Evolutionary conservation across 768 basidiomycete genomes (phyloP).

Genomic region (Mycena capillaripes): DNA sequence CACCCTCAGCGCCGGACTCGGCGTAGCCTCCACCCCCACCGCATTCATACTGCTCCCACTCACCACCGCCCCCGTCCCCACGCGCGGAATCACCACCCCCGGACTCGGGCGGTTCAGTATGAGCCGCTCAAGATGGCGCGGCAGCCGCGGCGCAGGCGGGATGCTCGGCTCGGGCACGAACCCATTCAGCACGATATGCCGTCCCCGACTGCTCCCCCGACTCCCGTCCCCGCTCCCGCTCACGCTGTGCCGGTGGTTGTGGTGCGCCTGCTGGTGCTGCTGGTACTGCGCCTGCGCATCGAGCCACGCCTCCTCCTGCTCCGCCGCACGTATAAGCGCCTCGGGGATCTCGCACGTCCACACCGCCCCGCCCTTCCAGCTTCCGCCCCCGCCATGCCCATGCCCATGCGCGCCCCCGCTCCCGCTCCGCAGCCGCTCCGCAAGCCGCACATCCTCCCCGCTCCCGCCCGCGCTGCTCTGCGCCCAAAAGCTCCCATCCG

Average conservation of each 20-base stretch:
- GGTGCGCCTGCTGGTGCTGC: constrained; percentile 35
- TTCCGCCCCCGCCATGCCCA: constrained; percentile 54
- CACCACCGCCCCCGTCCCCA: constrained; percentile 33
- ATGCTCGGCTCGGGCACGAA: constrained; percentile 80
- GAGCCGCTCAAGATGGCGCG: constrained; percentile 93
- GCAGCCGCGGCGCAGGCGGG: constrained; percentile 89
- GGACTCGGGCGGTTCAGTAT: constrained; percentile 76
- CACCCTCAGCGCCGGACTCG: constrained; percentile 38
- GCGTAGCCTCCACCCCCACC: constrained; percentile 32
- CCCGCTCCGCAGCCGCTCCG: constrained; percentile 17
- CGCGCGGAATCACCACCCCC: constrained; percentile 45
- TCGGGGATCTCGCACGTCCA: constrained; percentile 90
- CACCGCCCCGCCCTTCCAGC: constrained; percentile 35
- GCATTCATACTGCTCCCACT: constrained; percentile 50
- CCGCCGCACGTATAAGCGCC: constrained; percentile 83
- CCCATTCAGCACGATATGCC: constrained; percentile 38
- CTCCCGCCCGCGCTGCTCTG: constrained; percentile 34
- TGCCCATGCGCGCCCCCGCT: constrained; percentile 36
- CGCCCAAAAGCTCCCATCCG: constrained; percentile 38
- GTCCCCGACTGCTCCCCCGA: constrained; percentile 46
- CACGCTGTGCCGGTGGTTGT: constrained; percentile 20
- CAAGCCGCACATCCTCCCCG: constrained; percentile 29
- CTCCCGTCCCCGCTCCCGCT: constrained; percentile 35
- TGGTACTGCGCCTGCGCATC: constrained; percentile 50
- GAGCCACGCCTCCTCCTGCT: constrained; percentile 86